Evolutionary conservation across 306 rosid genomes (phyloP).

Genomic region (cucumber (Cucumis sativus)): DNA sequence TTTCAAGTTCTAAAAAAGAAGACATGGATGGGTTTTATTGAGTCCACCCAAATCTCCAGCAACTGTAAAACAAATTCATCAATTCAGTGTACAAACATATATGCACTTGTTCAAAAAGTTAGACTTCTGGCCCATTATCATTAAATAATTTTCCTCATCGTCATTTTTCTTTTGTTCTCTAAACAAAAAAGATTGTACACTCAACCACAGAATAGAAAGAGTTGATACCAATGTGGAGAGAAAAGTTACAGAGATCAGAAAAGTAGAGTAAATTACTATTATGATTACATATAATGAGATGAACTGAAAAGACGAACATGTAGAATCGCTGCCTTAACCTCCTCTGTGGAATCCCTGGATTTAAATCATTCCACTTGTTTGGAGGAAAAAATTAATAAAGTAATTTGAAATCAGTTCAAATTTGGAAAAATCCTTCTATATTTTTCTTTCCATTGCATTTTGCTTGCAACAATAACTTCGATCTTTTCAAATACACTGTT

Average conservation of each 20-base stretch:
- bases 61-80: neutral
- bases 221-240: neutral
- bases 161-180: neutral
- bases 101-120: neutral
- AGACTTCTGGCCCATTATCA: neutral
- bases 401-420: too few species aligned
- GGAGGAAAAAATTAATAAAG: too few species aligned
- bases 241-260: too few species aligned
- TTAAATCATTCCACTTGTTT: too few species aligned
- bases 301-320: too few species aligned
- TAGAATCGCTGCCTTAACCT: too few species aligned
- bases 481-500: too few species aligned
- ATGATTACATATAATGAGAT: neutral
- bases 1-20: constrained; percentile 17
- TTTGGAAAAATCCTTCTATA: too few species aligned
- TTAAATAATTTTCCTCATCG: neutral
- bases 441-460: too few species aligned
- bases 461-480: too few species aligned
- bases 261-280: too few species aligned
- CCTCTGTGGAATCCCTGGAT: too few species aligned
- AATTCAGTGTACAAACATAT: neutral
- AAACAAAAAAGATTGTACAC: neutral
- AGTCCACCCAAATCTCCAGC: neutral
- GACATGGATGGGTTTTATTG: constrained; percentile 19
- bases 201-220: neutral